Percentiles rank a stretch among this genome's conserved stretches.
Evolutionary conservation across 352 stramenopile species (phyloP).

Genomic region (Globisporangium takayamanum): DNA sequence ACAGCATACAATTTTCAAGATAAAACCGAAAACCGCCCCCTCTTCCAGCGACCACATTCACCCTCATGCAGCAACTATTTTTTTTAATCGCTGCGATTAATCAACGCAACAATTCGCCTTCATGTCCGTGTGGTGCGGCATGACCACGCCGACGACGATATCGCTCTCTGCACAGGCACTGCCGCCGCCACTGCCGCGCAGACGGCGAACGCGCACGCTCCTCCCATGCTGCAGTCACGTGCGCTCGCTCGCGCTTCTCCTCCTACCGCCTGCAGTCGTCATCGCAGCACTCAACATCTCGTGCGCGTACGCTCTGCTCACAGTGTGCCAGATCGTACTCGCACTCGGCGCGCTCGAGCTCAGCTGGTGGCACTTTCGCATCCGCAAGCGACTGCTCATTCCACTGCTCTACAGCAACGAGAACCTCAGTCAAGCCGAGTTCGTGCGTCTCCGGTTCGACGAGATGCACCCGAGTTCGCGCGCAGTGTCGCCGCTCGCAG

Average conservation of each 20-base stretch:
- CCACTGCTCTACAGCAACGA: constrained; percentile 5
- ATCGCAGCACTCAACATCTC: constrained; percentile 34
- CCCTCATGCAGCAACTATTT: too few species aligned
- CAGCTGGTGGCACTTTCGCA: constrained; percentile 59
- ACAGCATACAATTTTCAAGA: too few species aligned
- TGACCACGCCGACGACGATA: neutral
- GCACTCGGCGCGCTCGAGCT: constrained; percentile 37
- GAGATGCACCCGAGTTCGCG: constrained; percentile 22
- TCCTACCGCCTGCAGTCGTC: constrained; percentile 23
- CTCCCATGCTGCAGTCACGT: neutral
- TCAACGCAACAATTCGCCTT: neutral
- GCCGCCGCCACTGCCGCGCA: neutral
- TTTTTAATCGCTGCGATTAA: neutral
- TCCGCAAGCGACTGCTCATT: constrained; percentile 38
- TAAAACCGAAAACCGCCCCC: too few species aligned
- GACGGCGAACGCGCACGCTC: constrained; percentile 2
- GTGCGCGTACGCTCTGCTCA: constrained; percentile 29
- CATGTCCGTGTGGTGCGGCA: neutral
- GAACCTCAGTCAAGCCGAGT: constrained; percentile 16
- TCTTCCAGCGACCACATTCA: too few species aligned
- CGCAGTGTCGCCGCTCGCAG: constrained; percentile 24
- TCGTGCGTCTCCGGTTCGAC: constrained; percentile 17
- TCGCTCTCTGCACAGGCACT: neutral
- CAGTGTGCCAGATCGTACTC: constrained; percentile 25
- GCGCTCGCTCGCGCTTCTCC: constrained; percentile 8